A percentile compares a stretch with the other conserved stretches of the same genome.
These are phyloP conservation scores for Friedmanniomyces simplex DNA, from an alignment of 495 filamentous ascomycete genomes.

Conservation along the genomic window DNA sequence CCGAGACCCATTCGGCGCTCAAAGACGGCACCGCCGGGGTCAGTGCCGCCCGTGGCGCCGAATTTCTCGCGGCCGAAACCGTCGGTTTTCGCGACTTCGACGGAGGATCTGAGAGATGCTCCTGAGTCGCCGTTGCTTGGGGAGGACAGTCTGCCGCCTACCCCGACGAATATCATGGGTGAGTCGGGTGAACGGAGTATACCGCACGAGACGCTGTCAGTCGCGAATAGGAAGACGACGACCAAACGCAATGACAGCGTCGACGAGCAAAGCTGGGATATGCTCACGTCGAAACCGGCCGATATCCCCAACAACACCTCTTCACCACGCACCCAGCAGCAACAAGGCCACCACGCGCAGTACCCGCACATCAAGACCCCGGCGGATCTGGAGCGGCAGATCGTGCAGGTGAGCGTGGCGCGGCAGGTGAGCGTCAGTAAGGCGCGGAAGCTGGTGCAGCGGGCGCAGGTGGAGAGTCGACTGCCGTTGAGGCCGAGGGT, in stretches of 20 bases:
- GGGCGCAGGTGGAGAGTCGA: constrained; percentile 12
- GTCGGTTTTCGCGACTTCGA: not conserved
- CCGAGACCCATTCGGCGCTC: constrained; percentile 12
- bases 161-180: constrained; percentile 1
- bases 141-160: constrained; percentile 12
- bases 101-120: not conserved
- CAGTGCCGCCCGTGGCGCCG: constrained; percentile 4
- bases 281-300: constrained; percentile 1
- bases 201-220: not conserved
- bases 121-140: not conserved
- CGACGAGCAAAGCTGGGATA: constrained; percentile 9
- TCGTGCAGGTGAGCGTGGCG: constrained; percentile 17
- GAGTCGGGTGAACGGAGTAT: not conserved
- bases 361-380: constrained; percentile 6
- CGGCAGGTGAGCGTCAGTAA: constrained; percentile 12
- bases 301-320: not conserved
- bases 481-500: constrained; percentile 15
- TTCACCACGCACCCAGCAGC: not conserved
- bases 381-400: constrained; percentile 15
- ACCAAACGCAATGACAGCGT: not conserved
- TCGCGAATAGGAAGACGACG: not conserved
- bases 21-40: constrained; percentile 8
- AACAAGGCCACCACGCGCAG: not conserved
- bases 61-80: constrained; percentile 5
- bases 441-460: constrained; percentile 8